Evolutionary conservation across 192 early-diverging fungal genomes (phyloP).

Genomic region (Umbelopsis sp.): DNA sequence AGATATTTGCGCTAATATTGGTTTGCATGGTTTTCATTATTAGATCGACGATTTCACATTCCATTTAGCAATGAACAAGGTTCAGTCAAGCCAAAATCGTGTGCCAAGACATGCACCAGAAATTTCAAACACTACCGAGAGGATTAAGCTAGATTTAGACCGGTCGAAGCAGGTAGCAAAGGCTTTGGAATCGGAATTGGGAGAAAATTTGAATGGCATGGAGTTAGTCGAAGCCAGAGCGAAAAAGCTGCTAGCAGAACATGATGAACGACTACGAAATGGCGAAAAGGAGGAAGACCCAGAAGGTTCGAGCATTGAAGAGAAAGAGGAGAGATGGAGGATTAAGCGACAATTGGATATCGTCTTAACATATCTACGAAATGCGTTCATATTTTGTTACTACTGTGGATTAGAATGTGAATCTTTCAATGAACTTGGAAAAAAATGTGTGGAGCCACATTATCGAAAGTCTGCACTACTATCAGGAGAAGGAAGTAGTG

Average conservation of each 20-base stretch:
- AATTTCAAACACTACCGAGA: slow-evolving; percentile 64
- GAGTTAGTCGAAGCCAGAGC: slow-evolving; percentile 36
- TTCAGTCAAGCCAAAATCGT: slow-evolving; percentile 40
- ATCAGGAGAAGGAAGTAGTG: neutral
- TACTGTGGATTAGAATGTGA: slow-evolving; percentile 88
- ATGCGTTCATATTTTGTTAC: slow-evolving; percentile 94
- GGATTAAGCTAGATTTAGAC: slow-evolving; percentile 76
- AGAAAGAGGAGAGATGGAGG: slow-evolving; percentile 26
- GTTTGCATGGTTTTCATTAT: neutral
- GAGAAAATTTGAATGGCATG: slow-evolving; percentile 20
- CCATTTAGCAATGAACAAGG: slow-evolving; percentile 53
- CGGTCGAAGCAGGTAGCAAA: slow-evolving; percentile 57
- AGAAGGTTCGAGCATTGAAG: slow-evolving; percentile 29
- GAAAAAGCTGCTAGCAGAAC: slow-evolving; percentile 19
- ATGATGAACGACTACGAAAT: neutral
- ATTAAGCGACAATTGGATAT: slow-evolving; percentile 67
- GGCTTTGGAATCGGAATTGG: slow-evolving; percentile 59
- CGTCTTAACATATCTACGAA: slow-evolving; percentile 81
- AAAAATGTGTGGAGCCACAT: slow-evolving; percentile 71
- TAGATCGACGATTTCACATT: slow-evolving; percentile 62
- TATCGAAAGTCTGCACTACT: slow-evolving; percentile 36
- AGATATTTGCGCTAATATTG: neutral
- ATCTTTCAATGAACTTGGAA: slow-evolving; percentile 80
- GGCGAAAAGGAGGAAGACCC: slow-evolving; percentile 10
- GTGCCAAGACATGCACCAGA: slow-evolving; percentile 68